These are phyloP conservation scores for Pseudofabraea citricarpa DNA, from an alignment of 2,329 filamentous ascomycete species.

Conservation along the genomic window DNA sequence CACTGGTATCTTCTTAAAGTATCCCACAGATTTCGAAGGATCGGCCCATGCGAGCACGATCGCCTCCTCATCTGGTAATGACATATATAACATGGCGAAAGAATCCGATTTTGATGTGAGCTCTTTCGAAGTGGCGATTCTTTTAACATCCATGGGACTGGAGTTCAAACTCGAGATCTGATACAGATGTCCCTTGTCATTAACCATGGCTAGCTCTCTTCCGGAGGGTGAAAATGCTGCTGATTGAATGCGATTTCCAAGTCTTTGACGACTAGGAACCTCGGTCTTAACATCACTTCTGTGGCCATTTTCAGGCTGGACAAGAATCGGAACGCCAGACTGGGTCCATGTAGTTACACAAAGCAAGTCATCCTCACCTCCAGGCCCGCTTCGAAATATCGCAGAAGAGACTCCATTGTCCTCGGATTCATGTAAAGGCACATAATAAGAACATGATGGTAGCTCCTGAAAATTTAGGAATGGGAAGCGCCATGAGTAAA, in stretches of 20 bases:
- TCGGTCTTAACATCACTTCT: slow-evolving; percentile 30
- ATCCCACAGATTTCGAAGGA: slow-evolving; percentile 26
- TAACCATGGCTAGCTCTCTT: slow-evolving; percentile 34
- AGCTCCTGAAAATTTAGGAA: slow-evolving; percentile 32
- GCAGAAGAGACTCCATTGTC: slow-evolving; percentile 34
- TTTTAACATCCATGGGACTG: slow-evolving; percentile 31
- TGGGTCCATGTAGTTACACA: slow-evolving; percentile 39
- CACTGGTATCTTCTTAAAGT: slow-evolving; percentile 28
- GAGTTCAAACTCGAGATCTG: slow-evolving; percentile 34
- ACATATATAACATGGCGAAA: slow-evolving; percentile 35
- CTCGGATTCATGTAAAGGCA: slow-evolving; percentile 36
- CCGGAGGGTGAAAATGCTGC: slow-evolving; percentile 34
- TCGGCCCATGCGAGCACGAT: slow-evolving; percentile 37
- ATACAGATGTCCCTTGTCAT: slow-evolving; percentile 35
- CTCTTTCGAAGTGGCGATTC: slow-evolving; percentile 31
- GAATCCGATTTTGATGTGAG: slow-evolving; percentile 32
- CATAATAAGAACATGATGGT: slow-evolving; percentile 30
- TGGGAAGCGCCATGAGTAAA: slow-evolving; percentile 33
- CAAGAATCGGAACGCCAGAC: slow-evolving; percentile 33
- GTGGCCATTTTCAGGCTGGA: slow-evolving; percentile 33
- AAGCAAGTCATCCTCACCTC: slow-evolving; percentile 31
- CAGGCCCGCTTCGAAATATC: slow-evolving; percentile 28
- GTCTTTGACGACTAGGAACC: slow-evolving; percentile 23
- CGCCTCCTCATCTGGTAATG: slow-evolving; percentile 30
- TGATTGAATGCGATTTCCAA: slow-evolving; percentile 35